Conservation (phyloP, 2,329 filamentous ascomycete species). For the Ascochyta lentis region DNA sequence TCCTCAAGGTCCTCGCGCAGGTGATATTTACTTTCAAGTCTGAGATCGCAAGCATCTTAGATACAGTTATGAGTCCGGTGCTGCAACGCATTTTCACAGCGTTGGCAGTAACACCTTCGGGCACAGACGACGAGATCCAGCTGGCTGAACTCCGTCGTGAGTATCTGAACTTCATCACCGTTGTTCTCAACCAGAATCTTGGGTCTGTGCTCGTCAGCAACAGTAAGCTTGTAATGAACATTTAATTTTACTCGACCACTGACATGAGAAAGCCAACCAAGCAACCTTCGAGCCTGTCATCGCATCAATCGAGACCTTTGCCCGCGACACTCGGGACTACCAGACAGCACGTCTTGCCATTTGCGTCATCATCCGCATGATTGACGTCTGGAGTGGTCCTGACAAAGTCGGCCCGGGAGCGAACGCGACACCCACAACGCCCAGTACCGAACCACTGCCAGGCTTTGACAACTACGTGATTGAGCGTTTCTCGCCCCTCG, state of each 20-base stretch:
- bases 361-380: conserved; percentile 82
- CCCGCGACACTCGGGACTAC: conserved; percentile 75
- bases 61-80: conserved; percentile 86
- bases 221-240: conserved; percentile 47
- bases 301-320: conserved; percentile 81
- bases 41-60: conserved; percentile 87
- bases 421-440: conserved; percentile 53
- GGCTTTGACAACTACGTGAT: conserved; percentile 94
- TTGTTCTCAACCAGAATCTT: conserved; percentile 89
- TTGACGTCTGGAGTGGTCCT: conserved; percentile 86
- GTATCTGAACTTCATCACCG: conserved; percentile 91
- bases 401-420: conserved; percentile 59
- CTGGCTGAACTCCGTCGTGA: conserved; percentile 88
- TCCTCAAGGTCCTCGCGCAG: conserved; percentile 89
- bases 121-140: conserved; percentile 97
- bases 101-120: conserved; percentile 80
- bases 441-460: conserved; percentile 67
- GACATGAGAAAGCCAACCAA: conserved; percentile 70
- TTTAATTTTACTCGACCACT: conserved; percentile 4
- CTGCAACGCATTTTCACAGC: conserved; percentile 88
- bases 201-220: conserved; percentile 88
- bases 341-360: conserved; percentile 78
- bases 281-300: conserved; percentile 88
- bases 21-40: conserved; percentile 95
- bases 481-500: conserved; percentile 83